Conservation (phyloP, 441 rosid genomes). For the Populus hybrid region DNA sequence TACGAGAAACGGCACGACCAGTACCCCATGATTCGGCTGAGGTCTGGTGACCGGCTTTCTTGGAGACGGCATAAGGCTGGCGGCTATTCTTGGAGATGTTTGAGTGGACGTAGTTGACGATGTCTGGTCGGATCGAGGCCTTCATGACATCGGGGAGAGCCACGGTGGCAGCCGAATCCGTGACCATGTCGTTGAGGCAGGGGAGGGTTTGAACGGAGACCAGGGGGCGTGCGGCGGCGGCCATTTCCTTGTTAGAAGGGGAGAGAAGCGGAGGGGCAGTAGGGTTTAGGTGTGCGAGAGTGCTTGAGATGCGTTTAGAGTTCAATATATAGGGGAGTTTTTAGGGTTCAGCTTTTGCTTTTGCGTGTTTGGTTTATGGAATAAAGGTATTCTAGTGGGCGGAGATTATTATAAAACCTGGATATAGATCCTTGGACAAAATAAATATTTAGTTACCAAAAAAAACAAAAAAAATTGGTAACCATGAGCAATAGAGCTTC, state of each 20-base stretch:
- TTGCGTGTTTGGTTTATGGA: neutral
- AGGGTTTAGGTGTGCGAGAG: no score
- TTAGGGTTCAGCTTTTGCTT: neutral
- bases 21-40: conserved; percentile 98
- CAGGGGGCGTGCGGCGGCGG: conserved; percentile 64
- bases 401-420: neutral
- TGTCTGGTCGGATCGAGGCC: conserved; percentile 69
- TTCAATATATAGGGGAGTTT: neutral
- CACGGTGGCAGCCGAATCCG: conserved; percentile 46
- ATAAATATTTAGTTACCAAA: neutral
- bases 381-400: neutral
- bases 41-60: conserved; percentile 82
- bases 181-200: conserved; percentile 56
- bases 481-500: neutral
- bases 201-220: conserved; percentile 57
- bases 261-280: neutral
- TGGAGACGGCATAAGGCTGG: conserved; percentile 86
- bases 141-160: conserved; percentile 64
- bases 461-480: no score
- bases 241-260: conserved; percentile 16
- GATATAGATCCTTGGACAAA: no score
- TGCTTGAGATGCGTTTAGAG: neutral
- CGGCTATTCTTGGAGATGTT: conserved; percentile 74
- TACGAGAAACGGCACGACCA: conserved; percentile 97
- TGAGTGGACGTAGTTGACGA: conserved; percentile 62